Evolutionary conservation across 495 filamentous ascomycete species (phyloP).

Genomic region (Tetracladium setigerum): DNA sequence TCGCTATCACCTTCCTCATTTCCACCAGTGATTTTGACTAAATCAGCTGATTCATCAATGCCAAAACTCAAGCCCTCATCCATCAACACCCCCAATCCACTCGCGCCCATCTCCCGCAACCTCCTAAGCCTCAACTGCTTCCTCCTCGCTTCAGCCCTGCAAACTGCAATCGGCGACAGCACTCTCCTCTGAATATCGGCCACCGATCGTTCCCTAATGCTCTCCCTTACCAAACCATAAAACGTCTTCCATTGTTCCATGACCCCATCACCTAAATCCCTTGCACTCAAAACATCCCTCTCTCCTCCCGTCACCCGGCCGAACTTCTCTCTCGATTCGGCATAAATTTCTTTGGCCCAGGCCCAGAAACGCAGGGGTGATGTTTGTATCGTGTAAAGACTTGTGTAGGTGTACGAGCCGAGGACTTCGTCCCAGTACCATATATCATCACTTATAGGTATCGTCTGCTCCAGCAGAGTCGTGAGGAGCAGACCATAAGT

Average conservation of each 20-base stretch:
- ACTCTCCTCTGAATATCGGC: conserved; percentile 51
- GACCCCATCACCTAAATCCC: conserved; percentile 20
- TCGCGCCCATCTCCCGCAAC: conserved; percentile 72
- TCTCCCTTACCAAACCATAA: conserved; percentile 69
- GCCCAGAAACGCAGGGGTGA: conserved; percentile 64
- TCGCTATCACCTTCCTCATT: conserved; percentile 23
- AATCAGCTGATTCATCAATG: conserved; percentile 30
- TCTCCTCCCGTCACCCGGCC: conserved; percentile 24
- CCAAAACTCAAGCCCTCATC: conserved; percentile 68
- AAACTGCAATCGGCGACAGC: conserved; percentile 62
- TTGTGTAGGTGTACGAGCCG: conserved; percentile 60
- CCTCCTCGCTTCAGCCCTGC: conserved; percentile 57
- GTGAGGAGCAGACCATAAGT: conserved; percentile 71
- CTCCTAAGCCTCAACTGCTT: conserved; percentile 61
- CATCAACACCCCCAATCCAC: conserved; percentile 77
- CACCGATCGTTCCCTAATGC: conserved; percentile 54
- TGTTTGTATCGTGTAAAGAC: conserved; percentile 75
- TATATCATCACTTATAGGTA: conserved; percentile 75
- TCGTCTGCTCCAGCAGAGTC: conserved; percentile 66
- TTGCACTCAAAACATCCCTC: conserved; percentile 7
- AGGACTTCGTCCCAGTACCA: conserved; percentile 89
- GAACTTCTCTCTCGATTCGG: conserved; percentile 44
- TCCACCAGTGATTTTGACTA: conserved; percentile 29
- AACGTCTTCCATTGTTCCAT: conserved; percentile 64
- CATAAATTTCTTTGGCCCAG: conserved; percentile 55